Conservation (phyloP, 2,329 filamentous ascomycete species). For the Alternaria solani region DNA sequence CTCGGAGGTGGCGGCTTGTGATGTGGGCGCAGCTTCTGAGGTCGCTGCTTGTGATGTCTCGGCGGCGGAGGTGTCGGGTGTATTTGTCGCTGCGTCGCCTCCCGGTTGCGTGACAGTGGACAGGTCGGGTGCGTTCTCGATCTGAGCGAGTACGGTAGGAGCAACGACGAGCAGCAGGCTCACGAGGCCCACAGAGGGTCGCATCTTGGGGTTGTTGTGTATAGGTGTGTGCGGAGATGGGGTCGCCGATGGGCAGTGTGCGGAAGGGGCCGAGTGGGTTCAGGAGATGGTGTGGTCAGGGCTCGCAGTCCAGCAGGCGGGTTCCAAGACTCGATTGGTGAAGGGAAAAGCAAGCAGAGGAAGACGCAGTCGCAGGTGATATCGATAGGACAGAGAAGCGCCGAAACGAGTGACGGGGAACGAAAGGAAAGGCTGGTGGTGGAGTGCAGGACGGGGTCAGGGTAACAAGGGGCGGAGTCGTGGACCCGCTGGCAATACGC, state of each 20-base stretch:
- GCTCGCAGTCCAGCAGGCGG: conserved; percentile 10
- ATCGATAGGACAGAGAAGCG: conserved; percentile 27
- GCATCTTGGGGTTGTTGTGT: conserved; percentile 36
- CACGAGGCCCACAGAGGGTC: conserved; percentile 40
- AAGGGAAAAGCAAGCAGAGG: conserved; percentile 24
- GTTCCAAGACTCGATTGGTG: conserved; percentile 10
- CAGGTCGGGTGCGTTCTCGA: conserved; percentile 38
- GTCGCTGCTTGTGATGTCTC: conserved; percentile 8
- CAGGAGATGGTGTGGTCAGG: conserved; percentile 36
- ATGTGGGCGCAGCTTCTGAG: conserved; percentile 14
- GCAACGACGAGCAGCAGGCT: conserved; percentile 43
- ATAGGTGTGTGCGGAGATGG: conserved; percentile 12
- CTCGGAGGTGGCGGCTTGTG: conserved; percentile 23
- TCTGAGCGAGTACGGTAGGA: conserved; percentile 44
- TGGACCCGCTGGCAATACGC: conserved; percentile 28
- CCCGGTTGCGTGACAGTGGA: conserved; percentile 35
- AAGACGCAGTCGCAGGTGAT: conserved; percentile 10
- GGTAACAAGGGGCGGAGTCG: conserved; percentile 32
- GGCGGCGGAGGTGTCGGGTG: conserved; percentile 21
- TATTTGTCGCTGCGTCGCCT: conserved; percentile 27
- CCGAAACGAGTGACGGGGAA: conserved; percentile 47
- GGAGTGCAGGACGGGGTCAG: conserved; percentile 28
- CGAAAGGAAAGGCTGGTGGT: conserved; percentile 33
- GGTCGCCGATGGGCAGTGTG: conserved; percentile 3
- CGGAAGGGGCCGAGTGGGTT: conserved; percentile 11